Conservation (phyloP, 257 asterid species). For the Ilex aquifolium region DNA sequence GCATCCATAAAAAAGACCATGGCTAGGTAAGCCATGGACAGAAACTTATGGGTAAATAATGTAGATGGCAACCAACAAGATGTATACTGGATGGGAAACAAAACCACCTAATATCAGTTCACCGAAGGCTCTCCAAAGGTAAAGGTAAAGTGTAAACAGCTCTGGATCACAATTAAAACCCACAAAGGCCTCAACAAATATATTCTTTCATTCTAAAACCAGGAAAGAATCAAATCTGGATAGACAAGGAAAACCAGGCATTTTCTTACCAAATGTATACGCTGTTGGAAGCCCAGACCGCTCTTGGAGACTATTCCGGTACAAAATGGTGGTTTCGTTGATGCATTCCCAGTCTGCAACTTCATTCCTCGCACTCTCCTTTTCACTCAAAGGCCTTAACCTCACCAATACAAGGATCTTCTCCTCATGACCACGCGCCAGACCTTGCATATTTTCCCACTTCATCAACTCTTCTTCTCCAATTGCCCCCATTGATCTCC, state of each 20-base stretch:
- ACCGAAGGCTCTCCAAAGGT: not conserved
- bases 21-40: not conserved
- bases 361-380: slow-evolving; percentile 75
- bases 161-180: no score
- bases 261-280: slow-evolving; percentile 75
- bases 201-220: not conserved
- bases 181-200: not conserved
- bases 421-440: slow-evolving; percentile 53
- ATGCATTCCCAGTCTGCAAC: slow-evolving; percentile 99
- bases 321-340: slow-evolving; percentile 82
- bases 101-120: not conserved
- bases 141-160: no score
- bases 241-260: not conserved
- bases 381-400: slow-evolving; percentile 92
- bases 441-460: slow-evolving; percentile 79
- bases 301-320: slow-evolving; percentile 97
- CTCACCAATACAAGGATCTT: slow-evolving; percentile 92
- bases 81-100: no score
- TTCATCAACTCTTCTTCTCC: slow-evolving; percentile 72
- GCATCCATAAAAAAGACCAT: not conserved
- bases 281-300: slow-evolving; percentile 91
- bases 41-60: not conserved
- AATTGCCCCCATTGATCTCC: slow-evolving; percentile 73
- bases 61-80: no score
- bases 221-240: slow-evolving; percentile 3